A percentile compares a stretch with the other conserved stretches of the same genome.
Conservation (phyloP, 495 filamentous ascomycete genomes). For the Annulohypoxylon bovei region DNA sequence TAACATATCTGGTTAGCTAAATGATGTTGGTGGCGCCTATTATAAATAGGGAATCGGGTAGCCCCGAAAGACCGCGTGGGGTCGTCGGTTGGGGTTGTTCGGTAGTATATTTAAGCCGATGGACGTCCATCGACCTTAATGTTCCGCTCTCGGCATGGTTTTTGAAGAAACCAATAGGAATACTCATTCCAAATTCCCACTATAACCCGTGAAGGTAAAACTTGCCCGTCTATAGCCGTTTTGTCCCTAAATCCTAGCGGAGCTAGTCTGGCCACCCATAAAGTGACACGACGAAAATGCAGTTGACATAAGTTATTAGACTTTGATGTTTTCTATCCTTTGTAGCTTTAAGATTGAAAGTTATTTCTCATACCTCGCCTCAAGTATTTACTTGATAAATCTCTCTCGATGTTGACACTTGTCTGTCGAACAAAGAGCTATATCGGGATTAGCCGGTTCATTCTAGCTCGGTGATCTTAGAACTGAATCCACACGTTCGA, state of each 20-base stretch:
- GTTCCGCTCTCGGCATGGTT: slow-evolving; percentile 33
- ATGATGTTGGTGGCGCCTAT: not conserved
- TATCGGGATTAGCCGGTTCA: not conserved
- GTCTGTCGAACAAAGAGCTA: not conserved
- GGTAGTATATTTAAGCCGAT: slow-evolving; percentile 34
- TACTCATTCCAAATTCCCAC: not conserved
- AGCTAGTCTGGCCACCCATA: not conserved
- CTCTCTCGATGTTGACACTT: not conserved
- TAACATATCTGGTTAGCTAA: not conserved
- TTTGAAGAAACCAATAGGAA: not conserved
- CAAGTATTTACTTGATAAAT: not conserved
- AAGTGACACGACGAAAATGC: slow-evolving; percentile 1
- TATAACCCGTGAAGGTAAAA: not conserved
- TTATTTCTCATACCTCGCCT: not conserved
- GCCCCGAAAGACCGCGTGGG: slow-evolving; percentile 15
- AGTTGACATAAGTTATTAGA: not conserved
- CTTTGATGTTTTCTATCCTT: not conserved
- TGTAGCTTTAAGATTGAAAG: not conserved
- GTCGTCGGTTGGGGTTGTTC: slow-evolving; percentile 23
- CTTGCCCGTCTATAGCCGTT: slow-evolving; percentile 5
- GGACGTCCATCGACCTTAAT: slow-evolving; percentile 17
- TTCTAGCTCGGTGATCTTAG: not conserved
- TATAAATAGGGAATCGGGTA: slow-evolving; percentile 12
- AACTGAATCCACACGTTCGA: not conserved
- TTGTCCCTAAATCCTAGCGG: not conserved